Evolutionary conservation across 345 rosid species (phyloP).

Genomic region (Erysimum cheiranthoides): DNA sequence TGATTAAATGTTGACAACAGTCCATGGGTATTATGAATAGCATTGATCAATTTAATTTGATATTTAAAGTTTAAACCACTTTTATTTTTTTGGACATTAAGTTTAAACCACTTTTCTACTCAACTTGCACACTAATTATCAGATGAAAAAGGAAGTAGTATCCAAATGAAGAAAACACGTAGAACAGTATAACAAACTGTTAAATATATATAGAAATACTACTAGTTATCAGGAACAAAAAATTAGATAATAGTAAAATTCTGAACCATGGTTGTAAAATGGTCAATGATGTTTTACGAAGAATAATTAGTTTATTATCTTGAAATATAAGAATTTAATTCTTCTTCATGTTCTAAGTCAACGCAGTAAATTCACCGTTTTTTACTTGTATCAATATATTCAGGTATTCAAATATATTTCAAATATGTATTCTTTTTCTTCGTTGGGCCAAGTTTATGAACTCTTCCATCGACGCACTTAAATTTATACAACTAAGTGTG

Average conservation of each 20-base stretch:
- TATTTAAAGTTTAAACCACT: neutral
- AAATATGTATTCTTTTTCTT: neutral
- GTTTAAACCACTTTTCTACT: neutral
- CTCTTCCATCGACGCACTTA: constrained; percentile 15
- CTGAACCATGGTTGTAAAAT: neutral
- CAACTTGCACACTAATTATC: neutral
- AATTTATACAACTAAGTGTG: constrained; percentile 32
- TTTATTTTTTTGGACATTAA: neutral
- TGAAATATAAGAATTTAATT: neutral
- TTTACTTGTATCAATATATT: neutral
- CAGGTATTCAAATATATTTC: neutral
- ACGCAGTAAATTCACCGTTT: constrained; percentile 24
- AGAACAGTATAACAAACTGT: neutral
- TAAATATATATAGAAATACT: neutral
- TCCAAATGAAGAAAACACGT: neutral
- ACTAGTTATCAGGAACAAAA: neutral
- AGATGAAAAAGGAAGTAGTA: neutral
- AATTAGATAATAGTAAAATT: too few relatives aligned
- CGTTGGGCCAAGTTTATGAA: constrained; percentile 16
- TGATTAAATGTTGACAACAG: neutral
- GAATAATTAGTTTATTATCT: neutral
- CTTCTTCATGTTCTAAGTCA: neutral
- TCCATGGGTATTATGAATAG: neutral
- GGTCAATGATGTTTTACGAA: neutral
- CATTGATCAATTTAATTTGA: neutral